Evolutionary conservation across 2,329 filamentous ascomycete genomes (phyloP).

Genomic region (Escovopsis sp.): DNA sequence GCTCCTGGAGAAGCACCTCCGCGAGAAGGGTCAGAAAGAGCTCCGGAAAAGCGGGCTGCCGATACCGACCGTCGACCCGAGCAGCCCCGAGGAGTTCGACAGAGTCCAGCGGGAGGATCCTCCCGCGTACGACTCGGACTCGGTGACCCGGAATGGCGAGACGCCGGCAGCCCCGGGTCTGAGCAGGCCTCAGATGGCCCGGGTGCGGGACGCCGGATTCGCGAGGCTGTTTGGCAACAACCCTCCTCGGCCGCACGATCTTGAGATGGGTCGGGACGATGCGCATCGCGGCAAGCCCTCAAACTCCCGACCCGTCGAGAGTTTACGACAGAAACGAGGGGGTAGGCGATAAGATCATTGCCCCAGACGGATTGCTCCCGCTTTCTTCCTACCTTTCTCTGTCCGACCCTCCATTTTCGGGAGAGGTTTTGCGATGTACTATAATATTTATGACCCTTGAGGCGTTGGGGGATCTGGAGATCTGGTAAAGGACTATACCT

Average conservation of each 20-base stretch:
- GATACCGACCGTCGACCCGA: conserved; percentile 34
- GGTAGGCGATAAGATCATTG: neutral
- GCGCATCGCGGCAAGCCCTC: neutral
- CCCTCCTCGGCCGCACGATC: conserved; percentile 14
- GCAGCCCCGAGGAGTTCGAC: conserved; percentile 38
- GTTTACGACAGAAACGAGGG: conserved; percentile 1
- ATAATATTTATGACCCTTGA: too few relatives aligned
- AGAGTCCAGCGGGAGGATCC: conserved; percentile 17
- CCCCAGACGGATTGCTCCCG: too few relatives aligned
- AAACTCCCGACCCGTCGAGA: neutral
- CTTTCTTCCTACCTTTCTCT: neutral
- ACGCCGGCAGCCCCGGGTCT: conserved; percentile 10
- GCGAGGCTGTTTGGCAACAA: conserved; percentile 14
- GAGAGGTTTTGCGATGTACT: too few relatives aligned
- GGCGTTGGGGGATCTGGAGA: too few relatives aligned
- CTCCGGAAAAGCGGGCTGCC: conserved; percentile 31
- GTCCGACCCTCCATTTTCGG: too few relatives aligned
- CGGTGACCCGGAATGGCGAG: conserved; percentile 12
- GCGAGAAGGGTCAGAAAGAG: conserved; percentile 49
- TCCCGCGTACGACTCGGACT: conserved; percentile 13
- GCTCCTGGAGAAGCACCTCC: conserved; percentile 51
- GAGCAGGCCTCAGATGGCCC: conserved; percentile 14
- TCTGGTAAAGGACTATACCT: too few relatives aligned
- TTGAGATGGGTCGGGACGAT: conserved; percentile 15
- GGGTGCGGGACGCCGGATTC: conserved; percentile 13